Conservation (phyloP, 257 asterid genomes). For the Primulina eburnea region DNA sequence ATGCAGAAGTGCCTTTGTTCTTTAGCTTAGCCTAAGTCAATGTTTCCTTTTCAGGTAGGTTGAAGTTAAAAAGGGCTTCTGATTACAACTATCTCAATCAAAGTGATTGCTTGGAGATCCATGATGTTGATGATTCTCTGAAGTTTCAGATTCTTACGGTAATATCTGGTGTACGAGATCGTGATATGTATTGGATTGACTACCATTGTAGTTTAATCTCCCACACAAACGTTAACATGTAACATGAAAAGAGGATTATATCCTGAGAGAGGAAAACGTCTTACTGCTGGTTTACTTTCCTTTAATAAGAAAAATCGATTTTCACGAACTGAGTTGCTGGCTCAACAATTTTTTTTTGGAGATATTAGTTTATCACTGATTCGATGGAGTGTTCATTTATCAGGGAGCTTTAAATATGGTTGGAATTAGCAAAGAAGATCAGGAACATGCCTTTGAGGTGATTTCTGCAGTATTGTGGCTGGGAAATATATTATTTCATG, state of each 20-base stretch:
- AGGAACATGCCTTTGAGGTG: conserved; percentile 76
- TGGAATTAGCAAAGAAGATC: conserved; percentile 66
- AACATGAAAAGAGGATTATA: background rate
- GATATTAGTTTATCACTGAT: conserved; percentile 13
- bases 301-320: background rate
- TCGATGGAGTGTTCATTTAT: conserved; percentile 22
- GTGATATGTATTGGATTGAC: background rate
- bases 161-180: too few species aligned
- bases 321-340: background rate
- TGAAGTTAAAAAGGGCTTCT: conserved; percentile 62
- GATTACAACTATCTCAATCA: conserved; percentile 77
- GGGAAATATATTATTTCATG: conserved; percentile 82
- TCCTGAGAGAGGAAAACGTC: background rate
- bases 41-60: conserved; percentile 52
- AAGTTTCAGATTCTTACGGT: conserved; percentile 50
- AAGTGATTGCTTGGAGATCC: conserved; percentile 67
- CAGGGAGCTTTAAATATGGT: conserved; percentile 70
- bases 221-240: background rate
- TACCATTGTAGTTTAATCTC: background rate
- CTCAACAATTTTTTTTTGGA: background rate
- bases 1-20: conserved; percentile 2
- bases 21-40: conserved; percentile 11
- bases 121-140: conserved; percentile 60
- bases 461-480: conserved; percentile 96
- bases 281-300: background rate